Conservation (phyloP, 2,329 filamentous ascomycete genomes). For the Fusarium armeniacum region DNA sequence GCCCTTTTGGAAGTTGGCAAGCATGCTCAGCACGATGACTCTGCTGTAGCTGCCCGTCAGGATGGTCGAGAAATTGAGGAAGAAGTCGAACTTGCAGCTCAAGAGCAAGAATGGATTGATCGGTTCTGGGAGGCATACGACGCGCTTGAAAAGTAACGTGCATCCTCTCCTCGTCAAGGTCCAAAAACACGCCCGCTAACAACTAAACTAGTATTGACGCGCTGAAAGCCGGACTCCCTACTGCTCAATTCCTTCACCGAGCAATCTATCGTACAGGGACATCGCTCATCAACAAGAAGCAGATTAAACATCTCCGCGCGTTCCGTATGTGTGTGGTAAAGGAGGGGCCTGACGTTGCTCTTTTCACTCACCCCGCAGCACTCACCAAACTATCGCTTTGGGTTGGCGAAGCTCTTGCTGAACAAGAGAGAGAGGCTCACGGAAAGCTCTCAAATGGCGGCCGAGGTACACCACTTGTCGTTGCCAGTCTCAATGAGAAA, state of each 20-base stretch:
- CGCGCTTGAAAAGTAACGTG: constrained; percentile 74
- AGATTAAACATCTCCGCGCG: constrained; percentile 90
- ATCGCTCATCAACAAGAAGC: constrained; percentile 89
- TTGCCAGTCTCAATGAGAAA: constrained; percentile 89
- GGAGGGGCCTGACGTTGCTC: constrained; percentile 89
- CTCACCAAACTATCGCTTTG: constrained; percentile 94
- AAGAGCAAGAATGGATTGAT: constrained; percentile 74
- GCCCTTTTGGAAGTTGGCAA: constrained; percentile 93
- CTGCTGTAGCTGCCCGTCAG: constrained; percentile 52
- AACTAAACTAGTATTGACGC: constrained; percentile 73
- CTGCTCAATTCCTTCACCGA: constrained; percentile 89
- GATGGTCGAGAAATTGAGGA: constrained; percentile 59
- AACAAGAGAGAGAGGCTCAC: constrained; percentile 84
- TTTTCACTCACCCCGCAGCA: constrained; percentile 94
- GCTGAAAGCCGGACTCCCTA: constrained; percentile 81
- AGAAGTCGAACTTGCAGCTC: constrained; percentile 64
- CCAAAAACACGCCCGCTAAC: constrained; percentile 9
- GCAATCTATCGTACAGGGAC: constrained; percentile 95
- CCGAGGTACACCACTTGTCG: constrained; percentile 86
- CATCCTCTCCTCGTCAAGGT: no score
- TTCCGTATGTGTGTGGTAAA: constrained; percentile 98
- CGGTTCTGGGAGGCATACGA: constrained; percentile 81
- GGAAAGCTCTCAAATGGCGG: constrained; percentile 77
- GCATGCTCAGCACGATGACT: constrained; percentile 57
- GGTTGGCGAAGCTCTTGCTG: constrained; percentile 91